Conservation (phyloP, 371 early-diverging fungal species). For the Amoeboaphelidium occidentale region DNA sequence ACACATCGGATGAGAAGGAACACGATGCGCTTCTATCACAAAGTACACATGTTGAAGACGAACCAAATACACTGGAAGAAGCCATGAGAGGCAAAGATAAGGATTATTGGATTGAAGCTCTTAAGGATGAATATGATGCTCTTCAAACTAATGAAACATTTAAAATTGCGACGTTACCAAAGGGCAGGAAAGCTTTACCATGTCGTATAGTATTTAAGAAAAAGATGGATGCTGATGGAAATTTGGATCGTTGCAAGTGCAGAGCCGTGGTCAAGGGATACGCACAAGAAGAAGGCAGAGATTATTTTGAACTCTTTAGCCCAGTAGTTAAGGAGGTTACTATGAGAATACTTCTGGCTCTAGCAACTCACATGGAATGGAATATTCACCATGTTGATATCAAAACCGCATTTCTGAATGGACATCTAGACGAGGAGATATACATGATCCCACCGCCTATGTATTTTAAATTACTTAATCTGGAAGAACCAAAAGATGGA, state of each 20-base stretch:
- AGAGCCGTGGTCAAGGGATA: neutral
- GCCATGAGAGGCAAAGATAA: neutral
- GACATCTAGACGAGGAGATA: neutral
- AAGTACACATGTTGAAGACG: too few relatives aligned
- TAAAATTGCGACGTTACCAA: neutral
- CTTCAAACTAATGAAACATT: neutral
- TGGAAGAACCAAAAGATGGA: neutral
- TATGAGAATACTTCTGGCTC: neutral
- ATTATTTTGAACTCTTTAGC: neutral
- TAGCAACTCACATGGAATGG: neutral
- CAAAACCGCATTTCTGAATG: neutral
- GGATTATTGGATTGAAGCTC: neutral
- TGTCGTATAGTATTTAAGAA: neutral
- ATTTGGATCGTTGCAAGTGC: neutral
- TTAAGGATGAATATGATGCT: neutral
- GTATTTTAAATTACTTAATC: neutral
- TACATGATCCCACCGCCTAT: neutral
- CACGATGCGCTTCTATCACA: too few relatives aligned
- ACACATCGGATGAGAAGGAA: too few relatives aligned
- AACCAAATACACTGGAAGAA: neutral
- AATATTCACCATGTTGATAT: neutral
- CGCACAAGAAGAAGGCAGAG: neutral
- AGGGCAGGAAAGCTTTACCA: neutral
- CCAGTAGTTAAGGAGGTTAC: neutral
- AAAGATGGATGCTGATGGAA: neutral